Evolutionary conservation across 2,329 filamentous ascomycete genomes (phyloP).

Genomic region (Pyrenophora seminiperda): DNA sequence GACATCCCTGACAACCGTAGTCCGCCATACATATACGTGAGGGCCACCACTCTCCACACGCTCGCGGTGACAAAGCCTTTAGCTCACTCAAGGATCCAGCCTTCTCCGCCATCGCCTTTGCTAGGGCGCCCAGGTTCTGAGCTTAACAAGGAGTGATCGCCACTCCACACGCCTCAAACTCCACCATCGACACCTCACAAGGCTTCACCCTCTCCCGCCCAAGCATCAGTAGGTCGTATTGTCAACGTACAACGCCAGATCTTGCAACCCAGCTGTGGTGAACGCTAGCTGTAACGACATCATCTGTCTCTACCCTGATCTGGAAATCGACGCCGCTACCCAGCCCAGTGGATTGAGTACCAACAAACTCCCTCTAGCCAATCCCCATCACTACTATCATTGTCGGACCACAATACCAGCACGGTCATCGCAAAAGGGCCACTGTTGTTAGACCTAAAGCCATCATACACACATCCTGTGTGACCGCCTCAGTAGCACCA

Average conservation of each 20-base stretch:
- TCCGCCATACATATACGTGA: constrained; percentile 52
- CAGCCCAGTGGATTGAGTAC: constrained; percentile 31
- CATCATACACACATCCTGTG: constrained; percentile 45
- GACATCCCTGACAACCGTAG: constrained; percentile 47
- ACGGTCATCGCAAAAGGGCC: constrained; percentile 34
- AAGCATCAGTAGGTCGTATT: constrained; percentile 27
- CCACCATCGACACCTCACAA: constrained; percentile 38
- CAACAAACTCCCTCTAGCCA: constrained; percentile 29
- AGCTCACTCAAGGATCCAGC: constrained; percentile 53
- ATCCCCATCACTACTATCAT: constrained; percentile 28
- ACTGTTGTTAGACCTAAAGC: constrained; percentile 42
- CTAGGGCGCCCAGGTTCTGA: constrained; percentile 53
- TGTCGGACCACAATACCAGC: constrained; percentile 36
- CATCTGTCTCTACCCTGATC: constrained; percentile 28
- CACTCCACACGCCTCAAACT: constrained; percentile 48
- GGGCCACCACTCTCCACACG: constrained; percentile 48
- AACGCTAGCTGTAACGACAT: constrained; percentile 21
- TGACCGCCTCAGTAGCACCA: constrained; percentile 50
- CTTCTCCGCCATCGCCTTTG: constrained; percentile 52
- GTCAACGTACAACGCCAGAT: constrained; percentile 44
- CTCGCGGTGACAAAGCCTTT: constrained; percentile 46
- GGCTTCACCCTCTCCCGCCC: constrained; percentile 24
- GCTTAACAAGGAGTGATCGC: constrained; percentile 58
- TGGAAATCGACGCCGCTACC: constrained; percentile 37
- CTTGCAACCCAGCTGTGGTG: constrained; percentile 37